phyloP scores from a whole-genome alignment of 2,329 filamentous ascomycete genomes.

The Fusarium coffeatum region DNA sequence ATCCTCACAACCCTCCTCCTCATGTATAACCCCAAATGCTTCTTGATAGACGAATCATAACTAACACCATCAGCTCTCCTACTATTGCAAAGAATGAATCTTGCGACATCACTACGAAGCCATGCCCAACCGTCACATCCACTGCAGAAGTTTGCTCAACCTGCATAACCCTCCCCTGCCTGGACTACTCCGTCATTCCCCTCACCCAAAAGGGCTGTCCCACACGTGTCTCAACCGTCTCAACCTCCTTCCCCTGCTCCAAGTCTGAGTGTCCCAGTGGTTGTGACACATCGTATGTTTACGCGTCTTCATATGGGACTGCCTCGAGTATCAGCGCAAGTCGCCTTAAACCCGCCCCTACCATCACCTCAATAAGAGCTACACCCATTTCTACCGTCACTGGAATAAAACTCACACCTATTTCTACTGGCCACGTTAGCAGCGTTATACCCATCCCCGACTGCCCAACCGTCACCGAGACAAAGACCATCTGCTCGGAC shows the following conservation, averaged over 20 bases:
- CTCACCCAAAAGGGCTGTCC: constrained; percentile 48
- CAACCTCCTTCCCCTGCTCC: constrained; percentile 41
- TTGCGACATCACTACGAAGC: background rate
- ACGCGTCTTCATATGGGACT: constrained; percentile 28
- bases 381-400: no score
- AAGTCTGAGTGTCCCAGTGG: constrained; percentile 39
- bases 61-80: constrained; percentile 22
- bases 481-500: constrained; percentile 49
- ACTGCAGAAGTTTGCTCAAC: constrained; percentile 50
- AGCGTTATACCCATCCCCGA: background rate
- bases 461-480: constrained; percentile 53
- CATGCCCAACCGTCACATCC: constrained; percentile 52
- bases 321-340: no score
- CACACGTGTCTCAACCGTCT: constrained; percentile 44
- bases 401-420: background rate
- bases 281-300: constrained; percentile 44
- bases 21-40: constrained; percentile 4
- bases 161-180: constrained; percentile 49
- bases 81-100: constrained; percentile 13
- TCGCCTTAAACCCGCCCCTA: no score
- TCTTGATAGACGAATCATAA: background rate
- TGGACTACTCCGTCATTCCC: constrained; percentile 49
- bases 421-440: background rate
- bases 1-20: constrained; percentile 15
- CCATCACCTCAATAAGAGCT: no score